A percentile compares a stretch with the other conserved stretches of the same genome.
Evolutionary conservation across 78 protist genomes (phyloP).

Genomic region (Goniomonas avonlea): DNA sequence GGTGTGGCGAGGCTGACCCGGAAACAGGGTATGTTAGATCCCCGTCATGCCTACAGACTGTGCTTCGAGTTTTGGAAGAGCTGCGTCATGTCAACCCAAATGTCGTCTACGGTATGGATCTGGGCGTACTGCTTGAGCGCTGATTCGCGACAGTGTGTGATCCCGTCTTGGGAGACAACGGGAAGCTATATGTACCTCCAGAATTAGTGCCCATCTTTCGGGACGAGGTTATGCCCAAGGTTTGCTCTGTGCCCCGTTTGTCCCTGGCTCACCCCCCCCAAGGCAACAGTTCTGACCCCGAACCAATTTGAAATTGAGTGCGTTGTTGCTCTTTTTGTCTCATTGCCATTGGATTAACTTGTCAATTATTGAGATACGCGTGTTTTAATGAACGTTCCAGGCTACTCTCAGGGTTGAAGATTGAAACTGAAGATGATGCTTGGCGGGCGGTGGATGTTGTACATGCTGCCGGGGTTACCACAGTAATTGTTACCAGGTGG

Average conservation of each 20-base stretch:
- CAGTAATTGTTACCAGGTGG: too few relatives aligned
- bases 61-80: background rate
- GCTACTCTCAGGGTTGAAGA: background rate
- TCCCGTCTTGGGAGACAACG: conserved; percentile 32
- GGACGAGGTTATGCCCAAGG: background rate
- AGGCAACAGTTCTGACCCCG: background rate
- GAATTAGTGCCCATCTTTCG: background rate
- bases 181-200: background rate
- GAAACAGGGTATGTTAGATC: conserved; percentile 9
- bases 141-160: conserved; percentile 24
- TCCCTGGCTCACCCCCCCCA: too few relatives aligned
- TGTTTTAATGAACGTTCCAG: background rate
- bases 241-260: too few relatives aligned
- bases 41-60: background rate
- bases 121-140: too few relatives aligned
- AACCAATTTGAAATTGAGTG: background rate
- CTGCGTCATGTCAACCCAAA: background rate
- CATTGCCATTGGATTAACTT: background rate
- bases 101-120: background rate
- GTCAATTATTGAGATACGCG: background rate
- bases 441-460: too few relatives aligned
- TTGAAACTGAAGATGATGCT: background rate
- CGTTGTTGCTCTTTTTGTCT: background rate
- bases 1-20: background rate
- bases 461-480: too few relatives aligned